Percentiles rank a stretch among this genome's conserved stretches.
These are phyloP conservation scores for Apiotrichum sp. DNA, from an alignment of 1,284 basidiomycete species.

Conservation along the genomic window DNA sequence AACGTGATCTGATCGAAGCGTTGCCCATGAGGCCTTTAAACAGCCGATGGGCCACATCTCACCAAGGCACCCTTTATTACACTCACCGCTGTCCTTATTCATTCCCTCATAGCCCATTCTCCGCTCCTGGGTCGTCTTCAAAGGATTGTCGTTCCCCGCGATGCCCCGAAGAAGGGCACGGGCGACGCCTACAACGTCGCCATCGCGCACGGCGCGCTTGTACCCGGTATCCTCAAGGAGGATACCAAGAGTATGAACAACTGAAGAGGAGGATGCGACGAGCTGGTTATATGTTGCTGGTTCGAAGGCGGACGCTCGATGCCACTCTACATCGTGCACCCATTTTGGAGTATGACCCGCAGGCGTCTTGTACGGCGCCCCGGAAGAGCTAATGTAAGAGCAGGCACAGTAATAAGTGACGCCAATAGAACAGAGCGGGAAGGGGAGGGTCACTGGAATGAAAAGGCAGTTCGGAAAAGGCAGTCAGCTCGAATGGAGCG, in stretches of 20 bases:
- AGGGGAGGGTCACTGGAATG: too few relatives aligned
- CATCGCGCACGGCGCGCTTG: constrained; percentile 62
- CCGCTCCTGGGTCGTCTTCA: constrained; percentile 50
- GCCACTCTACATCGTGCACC: constrained; percentile 72
- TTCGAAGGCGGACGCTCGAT: constrained; percentile 66
- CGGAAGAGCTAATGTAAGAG: constrained; percentile 61
- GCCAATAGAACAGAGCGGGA: too few relatives aligned
- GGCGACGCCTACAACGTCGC: constrained; percentile 56
- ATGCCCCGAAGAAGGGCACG: constrained; percentile 47
- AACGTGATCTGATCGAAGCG: too few relatives aligned
- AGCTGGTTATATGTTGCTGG: constrained; percentile 68
- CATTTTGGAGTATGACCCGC: constrained; percentile 85
- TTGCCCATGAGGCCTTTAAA: too few relatives aligned
- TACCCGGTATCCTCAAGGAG: constrained; percentile 77
- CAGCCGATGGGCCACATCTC: background rate
- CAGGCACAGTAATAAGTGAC: background rate
- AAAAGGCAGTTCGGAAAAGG: too few relatives aligned
- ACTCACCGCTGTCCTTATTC: constrained; percentile 84
- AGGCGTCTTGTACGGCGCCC: constrained; percentile 73
- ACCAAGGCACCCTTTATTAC: too few relatives aligned
- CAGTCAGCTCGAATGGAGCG: too few relatives aligned
- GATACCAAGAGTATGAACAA: constrained; percentile 92
- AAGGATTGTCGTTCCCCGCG: constrained; percentile 55
- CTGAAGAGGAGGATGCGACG: constrained; percentile 60
- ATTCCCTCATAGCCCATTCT: constrained; percentile 63